phyloP scores from a whole-genome alignment of 2,329 filamentous ascomycete genomes.

The Didymella sp. region DNA sequence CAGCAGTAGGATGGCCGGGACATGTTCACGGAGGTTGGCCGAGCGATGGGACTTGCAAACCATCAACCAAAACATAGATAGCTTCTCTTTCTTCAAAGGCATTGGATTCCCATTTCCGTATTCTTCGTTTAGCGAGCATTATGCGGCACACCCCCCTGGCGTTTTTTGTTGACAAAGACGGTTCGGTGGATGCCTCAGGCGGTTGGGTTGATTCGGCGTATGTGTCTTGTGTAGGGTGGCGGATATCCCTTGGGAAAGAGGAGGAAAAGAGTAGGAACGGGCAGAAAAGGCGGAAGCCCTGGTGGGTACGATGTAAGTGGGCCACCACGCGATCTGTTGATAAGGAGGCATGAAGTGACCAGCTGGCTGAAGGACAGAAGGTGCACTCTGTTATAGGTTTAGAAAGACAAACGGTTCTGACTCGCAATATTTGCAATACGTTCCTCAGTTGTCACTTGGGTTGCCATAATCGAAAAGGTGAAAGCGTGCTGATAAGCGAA shows the following conservation, averaged over 20 bases:
- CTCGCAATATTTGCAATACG: background rate
- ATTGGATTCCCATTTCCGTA: constrained; percentile 32
- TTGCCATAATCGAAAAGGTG: constrained; percentile 4
- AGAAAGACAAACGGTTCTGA: constrained; percentile 7
- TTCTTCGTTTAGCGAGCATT: constrained; percentile 45
- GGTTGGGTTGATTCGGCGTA: constrained; percentile 27
- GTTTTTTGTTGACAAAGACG: constrained; percentile 34
- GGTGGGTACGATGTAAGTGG: constrained; percentile 24
- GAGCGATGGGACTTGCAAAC: background rate
- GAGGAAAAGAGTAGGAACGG: constrained; percentile 13
- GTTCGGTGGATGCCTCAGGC: constrained; percentile 25
- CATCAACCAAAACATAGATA: constrained; percentile 29
- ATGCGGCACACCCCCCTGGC: constrained; percentile 30
- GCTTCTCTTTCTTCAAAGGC: constrained; percentile 24
- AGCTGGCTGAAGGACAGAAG: background rate
- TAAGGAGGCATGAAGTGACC: background rate
- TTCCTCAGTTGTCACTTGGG: background rate
- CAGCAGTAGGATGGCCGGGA: constrained; percentile 25
- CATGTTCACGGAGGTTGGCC: constrained; percentile 1
- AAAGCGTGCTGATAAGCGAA: constrained; percentile 14
- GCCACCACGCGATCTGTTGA: constrained; percentile 15
- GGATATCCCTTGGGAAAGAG: constrained; percentile 20
- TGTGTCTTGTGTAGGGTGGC: constrained; percentile 17
- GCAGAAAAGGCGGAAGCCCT: constrained; percentile 23
- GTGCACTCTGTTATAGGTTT: constrained; percentile 4